Evolutionary conservation across 805 yeast species (phyloP).

Genomic region (Candida vaughaniae): DNA sequence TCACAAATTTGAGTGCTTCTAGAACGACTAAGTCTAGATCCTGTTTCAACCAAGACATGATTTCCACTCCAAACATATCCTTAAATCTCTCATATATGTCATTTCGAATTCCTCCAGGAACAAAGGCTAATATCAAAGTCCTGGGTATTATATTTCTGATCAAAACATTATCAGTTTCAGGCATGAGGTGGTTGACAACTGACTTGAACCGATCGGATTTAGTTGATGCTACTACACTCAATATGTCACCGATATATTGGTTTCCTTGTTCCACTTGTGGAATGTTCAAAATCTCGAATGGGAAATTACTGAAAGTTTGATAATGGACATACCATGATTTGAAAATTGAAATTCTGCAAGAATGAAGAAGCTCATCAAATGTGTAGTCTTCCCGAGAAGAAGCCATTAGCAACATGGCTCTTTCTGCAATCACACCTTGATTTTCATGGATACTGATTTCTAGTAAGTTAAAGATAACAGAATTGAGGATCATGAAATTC

Average conservation of each 20-base stretch:
- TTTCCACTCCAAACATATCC: not conserved
- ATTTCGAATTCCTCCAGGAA: conserved; percentile 4
- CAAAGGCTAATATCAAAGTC: conserved; percentile 4
- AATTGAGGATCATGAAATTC: conserved; percentile 5
- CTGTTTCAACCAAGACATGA: not conserved
- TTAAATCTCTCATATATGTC: conserved; percentile 1
- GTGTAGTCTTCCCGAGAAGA: conserved; percentile 2
- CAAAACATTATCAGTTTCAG: too few species aligned
- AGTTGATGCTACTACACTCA: conserved; percentile 3
- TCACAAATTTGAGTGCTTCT: conserved; percentile 4
- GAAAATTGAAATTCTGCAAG: conserved; percentile 34
- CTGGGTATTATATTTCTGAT: conserved; percentile 1
- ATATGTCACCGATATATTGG: not conserved
- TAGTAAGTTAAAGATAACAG: conserved; percentile 11
- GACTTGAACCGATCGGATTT: too few species aligned
- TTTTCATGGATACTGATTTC: conserved; percentile 7
- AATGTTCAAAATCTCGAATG: conserved; percentile 30
- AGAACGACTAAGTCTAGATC: conserved; percentile 3
- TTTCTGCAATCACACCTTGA: too few species aligned
- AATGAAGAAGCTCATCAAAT: conserved; percentile 23
- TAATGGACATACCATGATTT: conserved; percentile 43
- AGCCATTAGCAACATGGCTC: not conserved
- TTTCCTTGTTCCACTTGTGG: too few species aligned
- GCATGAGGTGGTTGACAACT: too few species aligned
- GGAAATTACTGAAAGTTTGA: conserved; percentile 35